Evolutionary conservation across 371 early-diverging fungal species (phyloP).

Genomic region (Choanephora cucurbitarum): DNA sequence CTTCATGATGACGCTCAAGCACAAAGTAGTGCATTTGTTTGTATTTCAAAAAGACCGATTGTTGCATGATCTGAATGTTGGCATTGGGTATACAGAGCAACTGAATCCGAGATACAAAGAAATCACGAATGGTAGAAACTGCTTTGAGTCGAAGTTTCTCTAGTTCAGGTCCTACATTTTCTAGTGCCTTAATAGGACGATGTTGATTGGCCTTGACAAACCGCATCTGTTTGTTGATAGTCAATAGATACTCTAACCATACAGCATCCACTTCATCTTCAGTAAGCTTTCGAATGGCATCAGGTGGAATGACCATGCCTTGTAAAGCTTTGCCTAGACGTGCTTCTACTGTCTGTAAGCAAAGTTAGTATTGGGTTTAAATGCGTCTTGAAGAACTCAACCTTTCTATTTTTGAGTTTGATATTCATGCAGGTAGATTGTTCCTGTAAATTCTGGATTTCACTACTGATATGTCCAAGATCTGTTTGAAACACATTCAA

Average conservation of each 20-base stretch:
- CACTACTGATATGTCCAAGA: slow-evolving; percentile 83
- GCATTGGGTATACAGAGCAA: slow-evolving; percentile 84
- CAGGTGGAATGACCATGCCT: slow-evolving; percentile 81
- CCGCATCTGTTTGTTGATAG: slow-evolving; percentile 83
- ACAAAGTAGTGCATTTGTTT: slow-evolving; percentile 87
- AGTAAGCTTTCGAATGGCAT: slow-evolving; percentile 80
- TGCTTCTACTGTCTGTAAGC: slow-evolving; percentile 72
- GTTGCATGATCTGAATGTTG: slow-evolving; percentile 90
- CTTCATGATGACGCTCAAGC: slow-evolving; percentile 85
- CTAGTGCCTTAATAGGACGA: slow-evolving; percentile 68
- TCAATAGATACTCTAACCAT: slow-evolving; percentile 78
- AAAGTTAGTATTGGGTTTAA: no score
- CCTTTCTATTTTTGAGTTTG: slow-evolving; percentile 81
- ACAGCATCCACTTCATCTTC: slow-evolving; percentile 88
- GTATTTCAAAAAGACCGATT: slow-evolving; percentile 85
- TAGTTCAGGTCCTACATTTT: slow-evolving; percentile 88
- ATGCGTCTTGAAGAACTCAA: no score
- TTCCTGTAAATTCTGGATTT: slow-evolving; percentile 85
- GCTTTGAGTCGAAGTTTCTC: slow-evolving; percentile 84
- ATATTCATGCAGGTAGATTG: slow-evolving; percentile 79
- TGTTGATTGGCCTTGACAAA: slow-evolving; percentile 69
- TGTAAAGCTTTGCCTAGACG: slow-evolving; percentile 72
- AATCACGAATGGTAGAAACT: slow-evolving; percentile 82
- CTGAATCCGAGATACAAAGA: slow-evolving; percentile 81
- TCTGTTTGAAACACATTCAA: slow-evolving; percentile 83